Base-by-base conservation (phyloP, 306 rosid genomes). In the Cucumis cinereus region DNA sequence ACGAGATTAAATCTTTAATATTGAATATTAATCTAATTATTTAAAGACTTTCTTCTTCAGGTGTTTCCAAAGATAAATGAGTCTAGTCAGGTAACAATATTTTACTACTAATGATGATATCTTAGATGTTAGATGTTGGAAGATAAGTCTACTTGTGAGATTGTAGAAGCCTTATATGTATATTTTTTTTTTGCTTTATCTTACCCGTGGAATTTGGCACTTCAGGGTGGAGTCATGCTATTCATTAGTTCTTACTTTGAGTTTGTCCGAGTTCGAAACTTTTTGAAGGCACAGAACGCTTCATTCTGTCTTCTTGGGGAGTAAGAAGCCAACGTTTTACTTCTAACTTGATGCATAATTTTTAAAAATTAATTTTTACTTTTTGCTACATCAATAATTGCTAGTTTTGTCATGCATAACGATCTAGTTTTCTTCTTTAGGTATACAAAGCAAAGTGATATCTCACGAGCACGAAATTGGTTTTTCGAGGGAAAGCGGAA, bases 281-380 rank as follows among this genome's bases (percentile, higher is more conserved):
- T 91, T 83, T 86, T 93, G 56, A 93, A 88, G 90, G 83, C 91
- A 6, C 91, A 90, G 79, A 84, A 89, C 68, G 90, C 98, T 63
- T 91, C 97, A 30, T 93, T 91, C 74, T 93, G 98, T 80, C 85
- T 91, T 56, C 91, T 93, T 85, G 93, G 92, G 35, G 98, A 93
- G 98, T 93, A 85, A 87, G 98, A 75, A 86, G 71, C 85, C 74
- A 41, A 62, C 76, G 45, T 45, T 67, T 2, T 49, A 36, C 49
- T 72, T 67, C 55, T 60, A 19, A 19, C 17, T 40, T 73, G 24
- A 53, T 85, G 76, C 72, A 57, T 64, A 43, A 33, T 47, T 60
- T 14, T 41, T 33, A 11, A 4, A 4, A 26, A 50, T 11, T 40
- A 22, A 1, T 11, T 43, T 54, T 52, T 12, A 3, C 11, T 9